Base-by-base conservation (phyloP, 371 early-diverging fungal genomes). In the Smittium mucronatum region DNA sequence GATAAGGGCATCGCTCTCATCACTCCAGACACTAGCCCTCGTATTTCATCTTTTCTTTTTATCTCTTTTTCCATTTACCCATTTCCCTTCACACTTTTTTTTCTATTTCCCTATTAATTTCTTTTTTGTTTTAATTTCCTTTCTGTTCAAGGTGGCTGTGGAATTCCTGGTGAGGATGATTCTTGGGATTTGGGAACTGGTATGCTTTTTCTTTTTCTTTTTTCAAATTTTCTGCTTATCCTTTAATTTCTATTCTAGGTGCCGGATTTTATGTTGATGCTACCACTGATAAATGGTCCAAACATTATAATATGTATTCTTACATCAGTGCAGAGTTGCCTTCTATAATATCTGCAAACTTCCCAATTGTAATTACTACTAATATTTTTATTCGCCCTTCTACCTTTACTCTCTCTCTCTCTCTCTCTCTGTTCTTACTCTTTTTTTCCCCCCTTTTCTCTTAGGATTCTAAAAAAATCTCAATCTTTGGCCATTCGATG, bases 211-310 rank as follows among this genome's bases (percentile, higher is more conserved):
- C 5, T 15, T 16, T 33, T 15, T 0, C 8, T 47, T 67, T 11
- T n/a, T 64, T 60, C 5, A 33, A 35, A 2, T 32, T 67, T 47
- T 57, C 33, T 64, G 17, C 67, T 11, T 16, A 36, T 11, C 17
- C 31, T 28, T 31, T 58, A 57, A 16, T 15, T 28, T 69, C 31
- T 61, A 59, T 2, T 68, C 16, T 61, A 61, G 63, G 88, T 29
- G 94, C 94, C 31, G 88, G 93, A 28, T 93, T 92, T 76, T 93
- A 93, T 72, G 79, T 93, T 29, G 89, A 90, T 74, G 87, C 90
- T 2, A 88, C 89, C 1, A 81, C 85, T 71, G 82, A 78, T 2
- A 86, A 87, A 58, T 93, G 90, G 90, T 63, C 74, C 63, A 81
- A 82, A 58, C 77, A 86, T 80, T 93, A 90, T 78, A 81, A 85